Base-by-base conservation (phyloP, 495 filamentous ascomycete species). In the Trichoderma virens region DNA sequence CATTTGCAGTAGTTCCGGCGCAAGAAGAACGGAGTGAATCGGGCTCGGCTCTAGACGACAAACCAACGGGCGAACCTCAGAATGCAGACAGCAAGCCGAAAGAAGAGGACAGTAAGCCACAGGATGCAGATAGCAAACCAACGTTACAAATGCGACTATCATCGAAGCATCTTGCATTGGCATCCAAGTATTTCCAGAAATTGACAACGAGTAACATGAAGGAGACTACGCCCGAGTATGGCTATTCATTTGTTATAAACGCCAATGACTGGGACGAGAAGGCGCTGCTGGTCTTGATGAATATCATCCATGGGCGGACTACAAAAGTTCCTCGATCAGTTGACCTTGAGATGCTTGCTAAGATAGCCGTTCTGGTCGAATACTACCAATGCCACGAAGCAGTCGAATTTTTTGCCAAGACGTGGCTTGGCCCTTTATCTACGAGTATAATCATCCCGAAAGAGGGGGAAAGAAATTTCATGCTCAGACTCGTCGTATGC, bases 291-390 rank as follows among this genome's bases (percentile, higher is more conserved):
- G 6, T 54, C 47, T 6, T 54, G n/a, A 20, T 54, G n/a, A 20
- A 20, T 6, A 54, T 54, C 47, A 27, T 54, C 6, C 47, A 54
- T 14, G 47, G 47, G 47, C 5, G 16, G 47, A 54, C 47, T 4
- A 6, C 6, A 20, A 54, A 54, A 14, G 5, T 54, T 3, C 47
- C 47, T 20, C 47, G 5, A 14, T 20, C 18, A 27, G 11, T 82
- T 7, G 65, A 60, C 16, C 66, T 82, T 0, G 74, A 80, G n/a
- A 71, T 74, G 64, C 72, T 84, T 16, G 75, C 76, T 18, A 76
- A 80, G 64, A 66, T 85, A 47, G 71, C 76, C 16, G 73, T 78
- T 11, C 62, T 84, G 14, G 75, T 79, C 6, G 79, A 84, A 65
- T 80, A 80, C 63, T 81, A 83, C 63, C 60, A 73, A 25, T 80